Base-by-base conservation (phyloP, 768 basidiomycete genomes). In the Boletus pseudopeckii region DNA sequence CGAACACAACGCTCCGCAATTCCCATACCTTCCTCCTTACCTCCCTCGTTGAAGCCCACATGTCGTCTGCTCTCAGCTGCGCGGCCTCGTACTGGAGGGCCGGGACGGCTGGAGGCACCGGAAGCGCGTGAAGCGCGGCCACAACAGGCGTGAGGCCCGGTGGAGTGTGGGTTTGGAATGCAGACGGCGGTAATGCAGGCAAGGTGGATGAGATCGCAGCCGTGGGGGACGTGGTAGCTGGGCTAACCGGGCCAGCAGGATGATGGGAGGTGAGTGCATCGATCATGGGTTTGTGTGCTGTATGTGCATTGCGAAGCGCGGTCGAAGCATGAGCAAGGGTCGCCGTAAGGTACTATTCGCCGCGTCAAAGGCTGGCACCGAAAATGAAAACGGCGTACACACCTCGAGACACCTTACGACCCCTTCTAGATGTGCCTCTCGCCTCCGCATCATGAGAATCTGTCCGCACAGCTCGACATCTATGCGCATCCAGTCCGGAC, bases 391-490 rank as follows among this genome's bases (percentile, higher is more conserved):
- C 14, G 41, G 34, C 37, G 17, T 28, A 55, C 72, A 24, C 61
- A 80, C 87, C 64, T 80, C 74, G 33, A 89, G 74, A 60, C 81
- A 84, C 17, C 76, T 72, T 13, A 84, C 63, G 30, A 89, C 81
- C 63, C 87, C 85, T 50, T 72, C 74, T 34, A 92, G 72, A 66
- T 91, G 88, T 53, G 76, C 73, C 64, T 85, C 84, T 61, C 89
- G 77, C 40, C 89, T 73, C 33, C 72, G 73, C 82, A 90, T 81
- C 58, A 86, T 78, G 20, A 92, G 73, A 44, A 88, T 66, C 63
- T 91, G 85, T 5, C 86, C 87, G 62, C 85, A 85, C 15, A 92
- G 75, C 61, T 86, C 88, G 36, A 90, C 90, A 61, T 92, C 90
- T 39, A 88, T 81, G 46, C 77, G 80, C 86, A 92, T 88, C 61